These are phyloP conservation scores for Mortierella sp. DNA, from an alignment of 371 early-diverging fungal species.

Conservation along the genomic window DNA sequence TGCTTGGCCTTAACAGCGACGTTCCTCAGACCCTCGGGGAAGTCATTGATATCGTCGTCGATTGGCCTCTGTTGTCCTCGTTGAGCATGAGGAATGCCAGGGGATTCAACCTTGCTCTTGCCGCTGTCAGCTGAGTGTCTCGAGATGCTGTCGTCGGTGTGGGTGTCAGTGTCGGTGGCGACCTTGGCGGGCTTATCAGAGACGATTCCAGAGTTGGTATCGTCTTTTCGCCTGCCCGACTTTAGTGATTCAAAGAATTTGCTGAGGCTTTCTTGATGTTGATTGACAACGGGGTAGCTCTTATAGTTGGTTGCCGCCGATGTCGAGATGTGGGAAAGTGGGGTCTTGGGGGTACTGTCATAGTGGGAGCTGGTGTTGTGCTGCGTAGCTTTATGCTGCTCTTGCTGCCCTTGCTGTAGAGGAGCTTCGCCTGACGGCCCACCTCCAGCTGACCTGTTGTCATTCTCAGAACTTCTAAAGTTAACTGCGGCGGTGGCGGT, in stretches of 20 bases:
- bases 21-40: neutral
- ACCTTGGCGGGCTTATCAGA: neutral
- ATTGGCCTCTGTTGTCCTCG: neutral
- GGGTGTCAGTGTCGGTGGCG: neutral
- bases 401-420: neutral
- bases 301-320: too few species aligned
- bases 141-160: neutral
- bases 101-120: neutral
- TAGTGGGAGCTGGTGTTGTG: too few species aligned
- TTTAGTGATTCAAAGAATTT: too few species aligned
- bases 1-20: neutral
- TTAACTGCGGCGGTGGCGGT: neutral
- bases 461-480: neutral
- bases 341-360: too few species aligned
- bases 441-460: neutral
- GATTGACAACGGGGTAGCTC: too few species aligned
- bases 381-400: neutral
- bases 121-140: neutral
- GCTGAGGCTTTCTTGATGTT: too few species aligned
- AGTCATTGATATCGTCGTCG: neutral
- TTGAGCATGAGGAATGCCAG: neutral
- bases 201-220: neutral
- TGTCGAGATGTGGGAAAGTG: too few species aligned
- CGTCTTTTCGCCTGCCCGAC: too few species aligned
- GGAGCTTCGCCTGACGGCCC: neutral